Base-by-base conservation (phyloP, 495 filamentous ascomycete genomes). In the Hypoxylon trugodes region DNA sequence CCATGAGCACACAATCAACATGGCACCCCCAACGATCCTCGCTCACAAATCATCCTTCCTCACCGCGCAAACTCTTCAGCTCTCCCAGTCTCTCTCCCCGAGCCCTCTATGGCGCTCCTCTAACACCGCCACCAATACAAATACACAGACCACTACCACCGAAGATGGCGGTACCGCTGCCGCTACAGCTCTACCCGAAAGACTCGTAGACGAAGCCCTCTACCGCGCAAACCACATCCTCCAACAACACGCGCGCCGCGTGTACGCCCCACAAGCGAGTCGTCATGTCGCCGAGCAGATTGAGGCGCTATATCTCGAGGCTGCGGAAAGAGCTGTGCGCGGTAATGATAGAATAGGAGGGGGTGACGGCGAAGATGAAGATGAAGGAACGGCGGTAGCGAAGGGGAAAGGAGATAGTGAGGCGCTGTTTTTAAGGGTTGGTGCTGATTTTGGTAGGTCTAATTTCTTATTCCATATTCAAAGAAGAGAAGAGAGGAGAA, bases 221-320 rank as follows among this genome's bases (percentile, higher is more conserved):
- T 69, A 73, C 52, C 75, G 74, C 81, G 85, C 92, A 7, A 93
- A 93, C 71, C 77, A 83, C 37, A 75, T 77, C 18, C 76, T 92
- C 32, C 84, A 83, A 50, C 87, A 89, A 59, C 92, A 96, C 72
- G 82, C 83, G 58, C 87, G 85, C 25, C 79, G 87, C 28, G 87
- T 86, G 12, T 93, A 94, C 75, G 84, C 87, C 9, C 84, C 88
- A 0, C 90, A 93, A 65, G 86, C 89, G 0, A 85, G 87, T 53
- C 84, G 90, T 30, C 89, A 93, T 76, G 84, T 96, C 35, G 91
- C 90, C 18, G 89, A 92, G 73, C 91, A 96, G 78, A 87, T 96
- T 37, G 86, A 93, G 65, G 77, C 75, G 47, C 74, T 93, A 47
- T 95, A 94, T 69, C 87, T 86, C 69, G 81, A 82, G 33, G 75